Base-by-base conservation (phyloP, 768 basidiomycete species). In the Hysterangium stoloniferum region DNA sequence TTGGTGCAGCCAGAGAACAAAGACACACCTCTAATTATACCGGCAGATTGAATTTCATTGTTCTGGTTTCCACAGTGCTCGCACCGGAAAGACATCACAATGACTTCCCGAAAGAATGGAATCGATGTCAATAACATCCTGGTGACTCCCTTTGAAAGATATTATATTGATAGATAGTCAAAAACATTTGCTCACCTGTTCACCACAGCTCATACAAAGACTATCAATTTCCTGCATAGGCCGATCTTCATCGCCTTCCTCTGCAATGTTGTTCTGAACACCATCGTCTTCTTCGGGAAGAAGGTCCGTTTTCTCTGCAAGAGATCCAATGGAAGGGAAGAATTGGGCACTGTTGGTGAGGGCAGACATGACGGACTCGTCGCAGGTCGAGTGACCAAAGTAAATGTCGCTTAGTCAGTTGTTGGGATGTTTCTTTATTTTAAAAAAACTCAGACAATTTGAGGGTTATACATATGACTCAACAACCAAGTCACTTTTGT, bases 21-120 rank as follows among this genome's bases (percentile, higher is more conserved):
- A 24, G 4, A 70, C 84, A 57, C 59, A 89, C 94, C 80, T 74
- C 86, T 76, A 49, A 95, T 93, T 45, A 74, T 64, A 5, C 88
- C 87, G 0, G 96, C 96, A 6, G 88, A 80, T 60, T 97, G 92
- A 38, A 95, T 84, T 68, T 98, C 95, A 64, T 95, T 99, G 66
- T 99, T 98, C 34, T 74, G 65, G 56, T 74, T 67, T 7, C 92
- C 93, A 59, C 96, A 99, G 60, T 92, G 83, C 52, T 95, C 90
- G 63, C 96, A 99, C 51, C 85, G 78, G 71, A 99, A 99, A 33
- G 91, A 94, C 82, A 95, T 92, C 54, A 98, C 80, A 56, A 99
- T 87, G 45, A 98, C 83, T 64, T 99, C 90, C 38, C 80, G 74
- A 72, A 98, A 98, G 72, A 82, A 98, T 0, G 96, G 96, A 43